Conservation (phyloP, 2,329 filamentous ascomycete genomes). For the Penicillium sp. region DNA sequence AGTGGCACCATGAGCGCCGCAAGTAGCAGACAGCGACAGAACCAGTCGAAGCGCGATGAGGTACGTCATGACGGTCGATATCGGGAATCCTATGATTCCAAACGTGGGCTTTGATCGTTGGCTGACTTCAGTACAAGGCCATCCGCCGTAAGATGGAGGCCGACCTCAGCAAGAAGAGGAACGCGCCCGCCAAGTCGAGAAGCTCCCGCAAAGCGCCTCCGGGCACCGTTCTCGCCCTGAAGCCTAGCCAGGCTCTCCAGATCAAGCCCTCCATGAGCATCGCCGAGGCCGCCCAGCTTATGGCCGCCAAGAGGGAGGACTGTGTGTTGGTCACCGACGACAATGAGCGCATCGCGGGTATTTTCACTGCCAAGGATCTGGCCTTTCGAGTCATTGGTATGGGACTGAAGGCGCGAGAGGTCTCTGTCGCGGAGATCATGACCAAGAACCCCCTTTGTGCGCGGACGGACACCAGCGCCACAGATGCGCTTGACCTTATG, state of each 20-base stretch:
- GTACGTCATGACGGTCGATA: constrained; percentile 51
- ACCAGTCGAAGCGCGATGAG: constrained; percentile 98
- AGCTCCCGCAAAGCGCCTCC: constrained; percentile 91
- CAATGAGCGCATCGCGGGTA: constrained; percentile 94
- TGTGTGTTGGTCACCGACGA: constrained; percentile 97
- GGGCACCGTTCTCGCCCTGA: constrained; percentile 90
- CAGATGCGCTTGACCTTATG: constrained; percentile 96
- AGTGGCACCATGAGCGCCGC: constrained; percentile 73
- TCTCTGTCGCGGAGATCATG: constrained; percentile 98
- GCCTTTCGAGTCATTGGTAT: constrained; percentile 93
- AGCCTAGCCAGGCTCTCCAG: constrained; percentile 91
- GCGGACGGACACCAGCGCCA: constrained; percentile 94
- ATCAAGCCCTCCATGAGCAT: constrained; percentile 95
- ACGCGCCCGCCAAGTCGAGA: constrained; percentile 70
- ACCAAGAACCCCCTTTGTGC: constrained; percentile 98
- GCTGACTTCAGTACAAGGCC: constrained; percentile 55
- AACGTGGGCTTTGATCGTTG: constrained; percentile 1
- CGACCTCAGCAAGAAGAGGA: constrained; percentile 96
- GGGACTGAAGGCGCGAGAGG: constrained; percentile 79
- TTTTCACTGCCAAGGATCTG: constrained; percentile 98
- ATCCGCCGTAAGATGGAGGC: constrained; percentile 96
- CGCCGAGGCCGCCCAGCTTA: constrained; percentile 92
- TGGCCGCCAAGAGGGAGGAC: constrained; percentile 98
- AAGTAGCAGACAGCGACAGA: constrained; percentile 89
- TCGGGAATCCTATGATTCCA: not conserved